Conservation (phyloP, 176 grass and related monocot species). For the Pontederia paniculata region DNA sequence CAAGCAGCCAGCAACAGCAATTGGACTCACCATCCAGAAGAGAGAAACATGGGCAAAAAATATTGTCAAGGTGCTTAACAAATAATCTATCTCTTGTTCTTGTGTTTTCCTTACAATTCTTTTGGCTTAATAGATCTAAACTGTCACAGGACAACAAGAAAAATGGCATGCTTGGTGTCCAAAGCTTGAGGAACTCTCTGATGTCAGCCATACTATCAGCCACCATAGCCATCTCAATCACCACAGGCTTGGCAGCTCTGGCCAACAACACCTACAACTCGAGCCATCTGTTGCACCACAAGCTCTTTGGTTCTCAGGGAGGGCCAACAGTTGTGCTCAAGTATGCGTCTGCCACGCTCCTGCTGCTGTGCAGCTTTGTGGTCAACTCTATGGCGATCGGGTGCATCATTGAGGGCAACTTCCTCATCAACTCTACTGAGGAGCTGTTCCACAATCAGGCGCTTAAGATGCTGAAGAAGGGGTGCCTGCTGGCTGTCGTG, state of each 20-base stretch:
- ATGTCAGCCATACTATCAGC: constrained; percentile 35
- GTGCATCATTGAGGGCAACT: constrained; percentile 28
- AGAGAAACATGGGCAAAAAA: constrained; percentile 22
- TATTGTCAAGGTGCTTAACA: constrained; percentile 24
- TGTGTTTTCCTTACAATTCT: background rate
- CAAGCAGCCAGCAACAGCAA: background rate
- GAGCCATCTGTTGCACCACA: constrained; percentile 7
- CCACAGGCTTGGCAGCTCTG: constrained; percentile 23
- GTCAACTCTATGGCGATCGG: constrained; percentile 25
- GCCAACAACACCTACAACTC: constrained; percentile 31
- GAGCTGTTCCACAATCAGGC: constrained; percentile 8
- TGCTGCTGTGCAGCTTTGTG: constrained; percentile 30
- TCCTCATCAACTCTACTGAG: constrained; percentile 22
- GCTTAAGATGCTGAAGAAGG: constrained; percentile 27
- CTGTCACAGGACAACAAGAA: constrained; percentile 22
- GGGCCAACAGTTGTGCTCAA: constrained; percentile 22
- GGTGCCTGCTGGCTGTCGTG: constrained; percentile 19
- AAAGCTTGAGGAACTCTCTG: constrained; percentile 28
- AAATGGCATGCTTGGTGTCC: constrained; percentile 29
- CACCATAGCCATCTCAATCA: constrained; percentile 24
- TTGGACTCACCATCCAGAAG: background rate
- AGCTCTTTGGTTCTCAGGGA: constrained; percentile 19
- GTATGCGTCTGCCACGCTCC: constrained; percentile 19
- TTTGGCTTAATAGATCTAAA: background rate
- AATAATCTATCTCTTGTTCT: background rate